These are phyloP conservation scores for Hygrocybe coccinea DNA, from an alignment of 768 basidiomycete genomes.

Conservation along the genomic window DNA sequence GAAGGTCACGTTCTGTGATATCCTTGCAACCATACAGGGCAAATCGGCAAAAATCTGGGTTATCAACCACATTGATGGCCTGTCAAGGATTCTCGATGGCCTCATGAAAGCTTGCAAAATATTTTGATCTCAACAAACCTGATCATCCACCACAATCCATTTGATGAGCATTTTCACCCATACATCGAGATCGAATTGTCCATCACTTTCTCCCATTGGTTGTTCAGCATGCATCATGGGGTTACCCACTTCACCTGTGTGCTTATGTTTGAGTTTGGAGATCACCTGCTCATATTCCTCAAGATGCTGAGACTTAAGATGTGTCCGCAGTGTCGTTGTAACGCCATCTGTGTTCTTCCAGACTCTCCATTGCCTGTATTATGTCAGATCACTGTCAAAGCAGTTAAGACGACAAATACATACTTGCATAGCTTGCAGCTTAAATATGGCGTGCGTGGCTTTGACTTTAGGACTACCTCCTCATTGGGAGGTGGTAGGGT, in stretches of 20 bases:
- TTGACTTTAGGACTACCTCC: conserved; percentile 4
- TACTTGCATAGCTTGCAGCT: conserved; percentile 28
- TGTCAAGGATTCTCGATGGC: conserved; percentile 25
- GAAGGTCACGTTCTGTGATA: conserved; percentile 27
- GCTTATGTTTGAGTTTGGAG: conserved; percentile 13
- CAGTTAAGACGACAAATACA: conserved; percentile 15
- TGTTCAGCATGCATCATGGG: not conserved
- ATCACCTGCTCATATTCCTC: conserved; percentile 13
- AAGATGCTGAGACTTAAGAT: conserved; percentile 19
- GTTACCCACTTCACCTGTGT: conserved; percentile 2
- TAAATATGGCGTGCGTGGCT: conserved; percentile 12
- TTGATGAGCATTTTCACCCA: conserved; percentile 16
- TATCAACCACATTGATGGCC: conserved; percentile 38
- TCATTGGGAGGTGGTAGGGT: not conserved
- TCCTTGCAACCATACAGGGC: conserved; percentile 22
- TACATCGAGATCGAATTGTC: conserved; percentile 20
- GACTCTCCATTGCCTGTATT: conserved; percentile 8
- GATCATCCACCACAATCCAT: conserved; percentile 29
- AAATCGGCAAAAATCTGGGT: conserved; percentile 29
- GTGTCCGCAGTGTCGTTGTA: conserved; percentile 19
- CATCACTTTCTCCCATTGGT: not conserved
- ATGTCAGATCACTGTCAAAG: not conserved
- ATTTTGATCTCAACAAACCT: too few species aligned
- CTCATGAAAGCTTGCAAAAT: too few species aligned
- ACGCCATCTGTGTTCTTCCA: conserved; percentile 20